A percentile compares a stretch with the other conserved stretches of the same genome.
These are phyloP conservation scores for Zea luxurians DNA, from an alignment of 176 grass and related monocot genomes.

Conservation along the genomic window DNA sequence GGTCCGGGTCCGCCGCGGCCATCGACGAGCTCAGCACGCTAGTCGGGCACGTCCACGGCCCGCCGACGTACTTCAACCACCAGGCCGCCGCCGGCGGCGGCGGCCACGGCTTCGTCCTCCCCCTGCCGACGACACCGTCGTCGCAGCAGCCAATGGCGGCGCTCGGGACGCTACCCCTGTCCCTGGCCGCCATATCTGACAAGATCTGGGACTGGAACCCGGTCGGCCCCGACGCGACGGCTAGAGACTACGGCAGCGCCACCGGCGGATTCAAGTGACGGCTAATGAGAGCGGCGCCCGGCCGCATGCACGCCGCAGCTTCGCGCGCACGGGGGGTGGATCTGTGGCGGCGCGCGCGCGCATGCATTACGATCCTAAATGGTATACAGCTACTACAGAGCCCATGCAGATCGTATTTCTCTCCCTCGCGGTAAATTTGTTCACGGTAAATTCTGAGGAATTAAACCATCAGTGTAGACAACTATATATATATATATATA, in stretches of 20 bases:
- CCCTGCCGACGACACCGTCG: conserved; percentile 11
- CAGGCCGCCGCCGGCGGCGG: conserved; percentile 3
- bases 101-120: conserved; percentile 40
- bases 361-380: background rate
- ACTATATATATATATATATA: conserved; percentile 12
- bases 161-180: conserved; percentile 48
- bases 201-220: conserved; percentile 94
- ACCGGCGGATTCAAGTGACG: conserved; percentile 64
- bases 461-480: conserved; percentile 35
- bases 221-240: conserved; percentile 44
- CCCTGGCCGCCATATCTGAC: conserved; percentile 64
- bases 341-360: background rate
- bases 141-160: conserved; percentile 40
- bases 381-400: conserved; percentile 20
- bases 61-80: conserved; percentile 32
- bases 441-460: conserved; percentile 36
- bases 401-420: conserved; percentile 20
- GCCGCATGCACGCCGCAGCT: conserved; percentile 13
- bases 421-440: conserved; percentile 15
- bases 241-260: conserved; percentile 56
- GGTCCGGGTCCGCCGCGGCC: conserved; percentile 29
- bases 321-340: background rate
- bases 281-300: background rate
- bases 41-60: conserved; percentile 46
- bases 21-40: conserved; percentile 80